These are phyloP conservation scores for Sordariomycetes sp. DNA, from an alignment of 2,329 filamentous ascomycete genomes.

Conservation along the genomic window DNA sequence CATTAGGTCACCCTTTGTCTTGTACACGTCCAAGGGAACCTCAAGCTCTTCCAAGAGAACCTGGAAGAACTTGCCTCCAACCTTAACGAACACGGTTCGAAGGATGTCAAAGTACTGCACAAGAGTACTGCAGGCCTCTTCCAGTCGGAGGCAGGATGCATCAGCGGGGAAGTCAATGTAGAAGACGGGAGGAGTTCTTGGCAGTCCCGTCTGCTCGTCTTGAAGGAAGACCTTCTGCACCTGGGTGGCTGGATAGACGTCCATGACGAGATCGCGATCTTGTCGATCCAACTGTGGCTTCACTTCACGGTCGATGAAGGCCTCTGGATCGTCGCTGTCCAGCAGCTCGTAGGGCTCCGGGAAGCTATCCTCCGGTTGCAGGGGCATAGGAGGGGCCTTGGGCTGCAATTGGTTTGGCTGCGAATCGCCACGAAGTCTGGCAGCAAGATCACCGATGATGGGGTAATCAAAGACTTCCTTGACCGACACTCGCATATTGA, in stretches of 20 bases:
- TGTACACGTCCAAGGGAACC: conserved; percentile 4
- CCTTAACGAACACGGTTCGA: conserved; percentile 6
- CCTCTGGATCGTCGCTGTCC: conserved; percentile 3
- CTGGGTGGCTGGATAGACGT: conserved; percentile 5
- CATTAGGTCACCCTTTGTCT: conserved; percentile 2
- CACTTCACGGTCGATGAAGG: conserved; percentile 3
- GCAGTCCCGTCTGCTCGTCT: conserved; percentile 1
- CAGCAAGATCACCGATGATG: neutral
- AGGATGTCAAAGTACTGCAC: conserved; percentile 8
- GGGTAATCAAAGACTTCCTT: conserved; percentile 6
- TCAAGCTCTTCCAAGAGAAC: conserved; percentile 4
- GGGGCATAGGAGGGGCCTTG: neutral
- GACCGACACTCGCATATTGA: conserved; percentile 4
- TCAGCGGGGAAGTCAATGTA: conserved; percentile 6
- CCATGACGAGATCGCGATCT: conserved; percentile 1
- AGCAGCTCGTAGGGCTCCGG: conserved; percentile 6
- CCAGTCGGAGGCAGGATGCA: neutral
- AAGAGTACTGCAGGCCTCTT: conserved; percentile 2
- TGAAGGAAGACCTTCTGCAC: conserved; percentile 4
- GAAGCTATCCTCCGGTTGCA: neutral
- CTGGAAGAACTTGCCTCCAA: conserved; percentile 5
- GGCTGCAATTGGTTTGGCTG: neutral
- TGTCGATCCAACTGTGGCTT: conserved; percentile 1
- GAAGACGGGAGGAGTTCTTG: conserved; percentile 3
- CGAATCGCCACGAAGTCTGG: neutral